phyloP scores from a whole-genome alignment of 768 basidiomycete genomes.

The Tephrocybe sp. region DNA sequence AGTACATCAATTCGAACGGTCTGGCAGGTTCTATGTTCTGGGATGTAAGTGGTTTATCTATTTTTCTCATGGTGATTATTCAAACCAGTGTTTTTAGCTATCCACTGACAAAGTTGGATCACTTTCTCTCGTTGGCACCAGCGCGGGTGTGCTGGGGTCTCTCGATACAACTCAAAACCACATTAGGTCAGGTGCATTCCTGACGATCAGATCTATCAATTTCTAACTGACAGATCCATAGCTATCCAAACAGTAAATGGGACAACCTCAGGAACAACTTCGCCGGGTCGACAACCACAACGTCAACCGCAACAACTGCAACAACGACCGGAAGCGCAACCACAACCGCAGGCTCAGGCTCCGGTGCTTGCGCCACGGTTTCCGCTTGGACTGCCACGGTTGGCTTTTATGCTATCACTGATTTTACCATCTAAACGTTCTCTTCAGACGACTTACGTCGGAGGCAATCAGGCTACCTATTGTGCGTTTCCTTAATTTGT shows the following conservation, averaged over 20 bases:
- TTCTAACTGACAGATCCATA: slow-evolving; percentile 16
- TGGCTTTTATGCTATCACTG: slow-evolving; percentile 2
- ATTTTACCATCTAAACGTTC: background rate
- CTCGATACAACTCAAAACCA: slow-evolving; percentile 68
- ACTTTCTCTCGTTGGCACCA: slow-evolving; percentile 55
- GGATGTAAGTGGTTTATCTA: slow-evolving; percentile 40
- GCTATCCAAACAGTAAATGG: slow-evolving; percentile 69
- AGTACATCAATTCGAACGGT: slow-evolving; percentile 58
- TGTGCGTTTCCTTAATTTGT: slow-evolving; percentile 25
- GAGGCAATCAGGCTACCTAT: slow-evolving; percentile 44
- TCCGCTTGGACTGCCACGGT: slow-evolving; percentile 48
- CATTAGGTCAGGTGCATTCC: slow-evolving; percentile 40
- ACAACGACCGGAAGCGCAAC: slow-evolving; percentile 21
- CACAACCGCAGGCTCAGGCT: slow-evolving; percentile 24
- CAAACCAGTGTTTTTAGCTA: slow-evolving; percentile 30
- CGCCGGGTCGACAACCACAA: slow-evolving; percentile 27
- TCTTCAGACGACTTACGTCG: slow-evolving; percentile 39
- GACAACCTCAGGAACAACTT: slow-evolving; percentile 69
- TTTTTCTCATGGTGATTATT: background rate
- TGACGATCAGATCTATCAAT: background rate
- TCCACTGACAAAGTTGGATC: slow-evolving; percentile 59
- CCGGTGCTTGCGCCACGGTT: slow-evolving; percentile 38
- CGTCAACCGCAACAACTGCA: slow-evolving; percentile 21
- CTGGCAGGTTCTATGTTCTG: slow-evolving; percentile 76
- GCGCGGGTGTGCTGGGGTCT: slow-evolving; percentile 41